Base-by-base conservation (phyloP, 2,329 filamentous ascomycete genomes). In the Monosporascus ibericus region DNA sequence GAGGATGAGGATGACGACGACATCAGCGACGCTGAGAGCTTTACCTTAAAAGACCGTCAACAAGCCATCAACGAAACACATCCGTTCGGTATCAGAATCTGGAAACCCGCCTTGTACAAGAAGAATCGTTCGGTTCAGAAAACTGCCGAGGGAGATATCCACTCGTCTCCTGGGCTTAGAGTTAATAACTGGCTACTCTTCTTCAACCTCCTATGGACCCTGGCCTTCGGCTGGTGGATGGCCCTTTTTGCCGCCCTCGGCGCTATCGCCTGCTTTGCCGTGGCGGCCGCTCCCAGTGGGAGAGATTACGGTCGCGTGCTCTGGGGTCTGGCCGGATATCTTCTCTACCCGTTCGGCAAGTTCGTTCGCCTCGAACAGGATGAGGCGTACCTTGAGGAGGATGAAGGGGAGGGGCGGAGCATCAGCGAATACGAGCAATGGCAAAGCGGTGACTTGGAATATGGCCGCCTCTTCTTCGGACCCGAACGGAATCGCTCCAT, bases 371-470 rank as follows among this genome's bases (percentile, higher is more conserved):
- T 99, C 38, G 87, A 96, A 66, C 89, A 92, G 68, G 94, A 99
- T 61, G 94, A 97, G 65, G 87, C 88, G 44, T 99, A 99, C 66
- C 78, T 90, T 47, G 88, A 96, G 55, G 94, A 99, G 72, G 94
- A 99, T 64, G 85, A 94, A 65, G 92, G 92, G 40, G 94, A 99
- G 71, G 94, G 94, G 20, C 85, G 94, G 65, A 97, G 92, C 73
- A 96, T 99, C 65, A 95, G 90, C 63, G 94, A 99, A 73, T 99
- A 99, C 67, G 94, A 99, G 70, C 91, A 96, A 72, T 99, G 94
- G 94, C 94, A 99, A 73, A 96, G 85, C 66, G 94, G 94, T 48
- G 94, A 99, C 65, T 81, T 99, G 36, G 94, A 99, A 70, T 91
- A 97, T 68, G 94, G 94, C 3, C 83, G 92, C 36, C 80, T 99